Conservation (phyloP, 768 basidiomycete genomes). For the Myochromella boudieri region DNA sequence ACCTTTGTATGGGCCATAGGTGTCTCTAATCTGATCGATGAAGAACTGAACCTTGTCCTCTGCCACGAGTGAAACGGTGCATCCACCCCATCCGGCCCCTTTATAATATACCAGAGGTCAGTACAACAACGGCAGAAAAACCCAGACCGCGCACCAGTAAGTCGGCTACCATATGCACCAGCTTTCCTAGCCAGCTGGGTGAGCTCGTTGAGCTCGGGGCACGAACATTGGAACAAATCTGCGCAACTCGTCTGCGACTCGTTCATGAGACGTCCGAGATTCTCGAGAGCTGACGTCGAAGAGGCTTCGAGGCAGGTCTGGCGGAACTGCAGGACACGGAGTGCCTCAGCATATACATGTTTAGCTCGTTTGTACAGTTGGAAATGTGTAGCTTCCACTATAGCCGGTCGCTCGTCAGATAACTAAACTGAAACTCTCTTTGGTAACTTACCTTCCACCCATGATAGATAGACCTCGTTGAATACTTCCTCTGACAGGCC, state of each 20-base stretch:
- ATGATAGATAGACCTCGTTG: conserved; percentile 68
- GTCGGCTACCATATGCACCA: conserved; percentile 78
- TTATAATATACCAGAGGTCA: not conserved
- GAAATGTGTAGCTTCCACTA: conserved; percentile 80
- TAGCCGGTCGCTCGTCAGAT: conserved; percentile 5
- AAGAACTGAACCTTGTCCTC: conserved; percentile 63
- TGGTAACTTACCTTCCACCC: conserved; percentile 66
- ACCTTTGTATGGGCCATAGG: conserved; percentile 62
- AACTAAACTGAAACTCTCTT: not conserved
- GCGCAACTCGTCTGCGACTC: conserved; percentile 74
- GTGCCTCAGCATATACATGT: conserved; percentile 80
- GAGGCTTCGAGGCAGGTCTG: conserved; percentile 55
- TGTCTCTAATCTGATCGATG: conserved; percentile 56
- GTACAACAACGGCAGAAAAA: not conserved
- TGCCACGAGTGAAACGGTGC: conserved; percentile 78
- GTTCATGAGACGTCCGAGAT: conserved; percentile 75
- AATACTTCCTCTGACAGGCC: conserved; percentile 58
- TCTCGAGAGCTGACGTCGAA: conserved; percentile 32
- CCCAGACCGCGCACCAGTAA: conserved; percentile 60
- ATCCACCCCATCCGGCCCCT: conserved; percentile 94
- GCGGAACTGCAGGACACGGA: conserved; percentile 79
- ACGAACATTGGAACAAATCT: conserved; percentile 74
- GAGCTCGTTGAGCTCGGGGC: conserved; percentile 74
- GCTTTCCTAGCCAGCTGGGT: conserved; percentile 60
- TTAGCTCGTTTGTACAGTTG: conserved; percentile 80